Evolutionary conservation across 805 yeast species (phyloP).

Genomic region (Ogataea haglerorum): DNA sequence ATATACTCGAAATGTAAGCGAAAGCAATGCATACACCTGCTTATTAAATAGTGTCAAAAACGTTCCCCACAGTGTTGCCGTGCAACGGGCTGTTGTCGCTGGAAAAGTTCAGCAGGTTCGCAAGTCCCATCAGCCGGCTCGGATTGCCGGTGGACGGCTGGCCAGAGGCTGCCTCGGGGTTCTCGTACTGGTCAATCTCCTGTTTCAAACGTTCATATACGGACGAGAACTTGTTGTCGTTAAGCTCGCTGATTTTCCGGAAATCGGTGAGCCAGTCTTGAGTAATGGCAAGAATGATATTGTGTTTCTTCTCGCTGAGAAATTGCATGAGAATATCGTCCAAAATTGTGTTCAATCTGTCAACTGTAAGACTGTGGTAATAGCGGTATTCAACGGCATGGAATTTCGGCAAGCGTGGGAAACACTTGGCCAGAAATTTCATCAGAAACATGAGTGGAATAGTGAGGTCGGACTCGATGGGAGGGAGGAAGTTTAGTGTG

Average conservation of each 20-base stretch:
- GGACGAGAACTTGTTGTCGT: slow-evolving; percentile 27
- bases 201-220: slow-evolving; percentile 24
- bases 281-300: slow-evolving; percentile 31
- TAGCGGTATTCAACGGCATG: slow-evolving; percentile 52
- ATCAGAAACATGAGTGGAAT: slow-evolving; percentile 61
- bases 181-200: slow-evolving; percentile 28
- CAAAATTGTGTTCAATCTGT: slow-evolving; percentile 33
- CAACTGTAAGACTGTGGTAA: slow-evolving; percentile 34
- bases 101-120: slow-evolving; percentile 29
- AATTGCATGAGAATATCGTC: slow-evolving; percentile 25
- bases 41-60: slow-evolving; percentile 24
- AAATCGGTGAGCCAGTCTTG: slow-evolving; percentile 32
- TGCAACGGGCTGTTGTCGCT: slow-evolving; percentile 30
- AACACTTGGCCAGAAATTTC: slow-evolving; percentile 50
- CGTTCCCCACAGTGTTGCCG: slow-evolving; percentile 27
- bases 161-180: slow-evolving; percentile 17
- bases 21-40: slow-evolving; percentile 6
- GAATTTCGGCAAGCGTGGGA: slow-evolving; percentile 67
- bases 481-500: slow-evolving; percentile 68
- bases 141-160: slow-evolving; percentile 5
- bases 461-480: slow-evolving; percentile 53
- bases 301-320: slow-evolving; percentile 31
- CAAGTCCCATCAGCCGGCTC: slow-evolving; percentile 25
- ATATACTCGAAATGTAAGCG: slow-evolving; percentile 8
- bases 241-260: slow-evolving; percentile 29